Evolutionary conservation across 139 green algal species (phyloP).

Genomic region (Asterochloris erici): DNA sequence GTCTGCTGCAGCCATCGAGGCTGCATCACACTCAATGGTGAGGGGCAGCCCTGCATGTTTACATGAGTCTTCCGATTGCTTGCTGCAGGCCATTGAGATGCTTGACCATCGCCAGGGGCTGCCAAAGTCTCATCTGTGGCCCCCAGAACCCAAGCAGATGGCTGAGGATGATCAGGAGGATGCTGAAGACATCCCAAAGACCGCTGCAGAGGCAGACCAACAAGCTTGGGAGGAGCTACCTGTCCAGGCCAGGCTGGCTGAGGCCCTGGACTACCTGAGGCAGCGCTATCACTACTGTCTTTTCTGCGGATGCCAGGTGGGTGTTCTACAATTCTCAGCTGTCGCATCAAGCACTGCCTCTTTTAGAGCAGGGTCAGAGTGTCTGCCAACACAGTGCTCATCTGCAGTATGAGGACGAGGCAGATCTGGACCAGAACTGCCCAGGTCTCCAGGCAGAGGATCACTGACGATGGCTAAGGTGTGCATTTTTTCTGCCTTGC

Average conservation of each 20-base stretch:
- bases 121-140: conserved; percentile 20
- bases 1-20: neutral
- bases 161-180: neutral
- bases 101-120: conserved; percentile 29
- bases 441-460: conserved; percentile 27
- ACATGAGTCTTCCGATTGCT: neutral
- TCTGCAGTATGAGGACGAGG: conserved; percentile 14
- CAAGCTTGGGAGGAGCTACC: conserved; percentile 23
- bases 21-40: conserved; percentile 8
- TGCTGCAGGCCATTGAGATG: conserved; percentile 24
- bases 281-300: conserved; percentile 32
- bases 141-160: neutral
- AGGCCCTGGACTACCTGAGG: conserved; percentile 25
- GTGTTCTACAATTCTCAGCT: neutral
- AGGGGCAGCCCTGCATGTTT: neutral
- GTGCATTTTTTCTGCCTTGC: too few relatives aligned
- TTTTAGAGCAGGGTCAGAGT: neutral
- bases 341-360: neutral
- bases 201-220: neutral
- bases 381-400: neutral
- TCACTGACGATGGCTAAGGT: conserved; percentile 10
- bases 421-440: conserved; percentile 25
- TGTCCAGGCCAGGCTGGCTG: conserved; percentile 13
- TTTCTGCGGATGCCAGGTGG: conserved; percentile 35
- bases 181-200: neutral